These are phyloP conservation scores for Zanthoxylum bungeanum DNA, from an alignment of 345 rosid genomes.

Conservation along the genomic window DNA sequence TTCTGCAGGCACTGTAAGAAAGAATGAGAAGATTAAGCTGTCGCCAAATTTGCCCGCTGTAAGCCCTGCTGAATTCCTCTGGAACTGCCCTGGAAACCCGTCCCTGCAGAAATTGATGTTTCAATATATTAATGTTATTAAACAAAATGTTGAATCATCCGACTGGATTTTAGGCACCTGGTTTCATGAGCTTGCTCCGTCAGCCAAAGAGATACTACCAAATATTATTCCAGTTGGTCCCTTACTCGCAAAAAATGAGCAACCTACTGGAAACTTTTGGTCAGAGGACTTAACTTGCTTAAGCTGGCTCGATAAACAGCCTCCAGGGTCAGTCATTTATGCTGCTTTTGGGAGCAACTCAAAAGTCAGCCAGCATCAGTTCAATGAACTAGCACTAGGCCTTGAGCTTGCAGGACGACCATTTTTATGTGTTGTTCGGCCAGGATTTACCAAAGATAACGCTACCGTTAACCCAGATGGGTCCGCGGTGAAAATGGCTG, in stretches of 20 bases:
- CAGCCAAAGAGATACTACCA: constrained; percentile 4
- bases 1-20: constrained; percentile 9
- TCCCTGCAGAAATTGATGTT: neutral
- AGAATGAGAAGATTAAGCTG: neutral
- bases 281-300: constrained; percentile 25
- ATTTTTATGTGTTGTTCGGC: constrained; percentile 27
- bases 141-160: neutral
- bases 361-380: constrained; percentile 5
- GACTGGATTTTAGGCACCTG: constrained; percentile 12
- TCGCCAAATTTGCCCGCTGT: constrained; percentile 12
- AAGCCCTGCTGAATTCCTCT: constrained; percentile 6
- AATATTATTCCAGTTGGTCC: constrained; percentile 17
- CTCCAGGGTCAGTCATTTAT: constrained; percentile 22
- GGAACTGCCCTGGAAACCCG: constrained; percentile 12
- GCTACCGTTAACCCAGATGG: constrained; percentile 13
- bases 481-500: constrained; percentile 14
- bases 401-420: constrained; percentile 15
- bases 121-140: neutral
- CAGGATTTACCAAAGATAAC: neutral
- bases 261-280: constrained; percentile 5
- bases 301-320: constrained; percentile 25
- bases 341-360: constrained; percentile 28
- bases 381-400: constrained; percentile 18
- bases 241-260: constrained; percentile 2
- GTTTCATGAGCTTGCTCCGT: constrained; percentile 21